Conservation (phyloP, 2,329 filamentous ascomycete genomes). For the Helotiales sp. region DNA sequence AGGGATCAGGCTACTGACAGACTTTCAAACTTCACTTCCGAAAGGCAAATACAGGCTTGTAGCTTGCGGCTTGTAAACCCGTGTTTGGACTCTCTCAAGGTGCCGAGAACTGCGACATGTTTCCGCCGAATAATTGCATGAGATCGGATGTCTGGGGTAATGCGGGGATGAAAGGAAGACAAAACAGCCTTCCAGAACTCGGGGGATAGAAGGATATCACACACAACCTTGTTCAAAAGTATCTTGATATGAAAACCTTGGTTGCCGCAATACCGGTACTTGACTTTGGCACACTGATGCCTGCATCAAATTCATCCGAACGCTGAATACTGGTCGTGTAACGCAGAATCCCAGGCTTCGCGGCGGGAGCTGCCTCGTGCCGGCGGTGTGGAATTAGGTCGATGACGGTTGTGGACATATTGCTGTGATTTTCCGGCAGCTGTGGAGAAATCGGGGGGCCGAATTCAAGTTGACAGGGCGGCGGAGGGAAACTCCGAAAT, state of each 20-base stretch:
- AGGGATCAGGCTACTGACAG: conserved; percentile 7
- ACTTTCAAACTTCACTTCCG: conserved; percentile 9
- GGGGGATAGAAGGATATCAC: background rate
- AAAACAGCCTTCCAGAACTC: too few relatives aligned
- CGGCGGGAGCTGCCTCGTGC: background rate
- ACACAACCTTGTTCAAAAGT: background rate
- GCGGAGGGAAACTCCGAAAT: background rate
- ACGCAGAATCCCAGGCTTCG: background rate
- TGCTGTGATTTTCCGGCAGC: background rate
- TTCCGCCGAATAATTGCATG: background rate
- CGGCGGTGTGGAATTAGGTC: background rate
- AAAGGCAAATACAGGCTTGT: background rate
- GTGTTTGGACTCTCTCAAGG: background rate
- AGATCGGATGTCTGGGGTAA: background rate
- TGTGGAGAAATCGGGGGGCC: background rate
- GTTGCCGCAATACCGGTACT: too few relatives aligned
- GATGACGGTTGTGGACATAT: background rate
- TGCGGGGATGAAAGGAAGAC: background rate
- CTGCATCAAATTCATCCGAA: background rate
- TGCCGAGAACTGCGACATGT: background rate
- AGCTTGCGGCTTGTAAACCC: background rate
- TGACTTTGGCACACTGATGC: background rate
- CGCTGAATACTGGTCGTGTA: background rate
- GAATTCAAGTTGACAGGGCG: background rate
- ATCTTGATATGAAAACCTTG: background rate